Conservation (phyloP, 1,284 basidiomycete genomes). For the Ganoderma resinaceum region DNA sequence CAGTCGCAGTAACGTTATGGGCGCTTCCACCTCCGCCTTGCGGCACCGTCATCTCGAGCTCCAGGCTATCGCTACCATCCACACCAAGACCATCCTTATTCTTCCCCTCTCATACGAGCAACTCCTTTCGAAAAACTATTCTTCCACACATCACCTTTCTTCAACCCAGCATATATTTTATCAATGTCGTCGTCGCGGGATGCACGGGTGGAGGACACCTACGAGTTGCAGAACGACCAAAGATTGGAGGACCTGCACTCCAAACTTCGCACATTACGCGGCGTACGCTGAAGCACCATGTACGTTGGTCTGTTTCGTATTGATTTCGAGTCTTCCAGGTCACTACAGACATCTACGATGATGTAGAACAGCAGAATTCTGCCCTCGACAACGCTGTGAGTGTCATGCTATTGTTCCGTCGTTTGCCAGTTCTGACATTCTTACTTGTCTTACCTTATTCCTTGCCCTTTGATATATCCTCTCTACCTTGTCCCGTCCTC, state of each 20-base stretch:
- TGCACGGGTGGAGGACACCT: slow-evolving; percentile 62
- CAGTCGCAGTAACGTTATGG: slow-evolving; percentile 16
- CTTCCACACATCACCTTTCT: not conserved
- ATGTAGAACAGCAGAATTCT: slow-evolving; percentile 82
- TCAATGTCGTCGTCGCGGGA: slow-evolving; percentile 35
- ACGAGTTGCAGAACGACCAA: slow-evolving; percentile 83
- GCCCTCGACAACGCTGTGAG: slow-evolving; percentile 78
- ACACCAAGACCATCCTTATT: not conserved
- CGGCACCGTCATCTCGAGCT: not conserved
- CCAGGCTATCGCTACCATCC: not conserved
- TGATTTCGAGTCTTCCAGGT: slow-evolving; percentile 52
- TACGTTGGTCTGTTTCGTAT: slow-evolving; percentile 18
- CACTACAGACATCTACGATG: slow-evolving; percentile 81
- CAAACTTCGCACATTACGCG: slow-evolving; percentile 78
- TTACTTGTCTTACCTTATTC: not conserved
- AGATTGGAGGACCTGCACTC: slow-evolving; percentile 81
- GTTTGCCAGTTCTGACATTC: not conserved
- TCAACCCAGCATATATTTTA: not conserved
- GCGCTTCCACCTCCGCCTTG: slow-evolving; percentile 7
- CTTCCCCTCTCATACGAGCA: not conserved
- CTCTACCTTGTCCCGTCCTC: too few species aligned
- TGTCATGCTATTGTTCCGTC: slow-evolving; percentile 14
- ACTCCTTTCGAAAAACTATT: not conserved
- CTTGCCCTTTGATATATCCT: not conserved
- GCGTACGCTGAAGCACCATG: slow-evolving; percentile 53